Evolutionary conservation across 805 yeast species (phyloP).

Genomic region (Barnettozyma vustinii): DNA sequence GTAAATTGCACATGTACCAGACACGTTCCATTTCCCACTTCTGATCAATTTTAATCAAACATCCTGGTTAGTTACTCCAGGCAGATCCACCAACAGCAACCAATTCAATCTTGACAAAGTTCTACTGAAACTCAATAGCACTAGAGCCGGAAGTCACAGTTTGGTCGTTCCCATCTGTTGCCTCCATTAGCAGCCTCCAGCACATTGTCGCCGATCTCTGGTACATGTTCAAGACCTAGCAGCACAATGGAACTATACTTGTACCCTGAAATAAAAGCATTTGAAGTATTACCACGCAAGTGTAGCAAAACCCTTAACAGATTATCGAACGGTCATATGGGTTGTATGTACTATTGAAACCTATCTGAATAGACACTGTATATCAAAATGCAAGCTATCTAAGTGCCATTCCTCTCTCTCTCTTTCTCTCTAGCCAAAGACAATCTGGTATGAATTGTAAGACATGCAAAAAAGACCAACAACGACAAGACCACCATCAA

Average conservation of each 20-base stretch:
- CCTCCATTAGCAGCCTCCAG: neutral
- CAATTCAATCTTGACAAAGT: neutral
- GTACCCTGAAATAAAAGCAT: too few species aligned
- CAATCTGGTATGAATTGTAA: conserved; percentile 61
- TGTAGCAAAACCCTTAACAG: neutral
- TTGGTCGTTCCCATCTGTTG: neutral
- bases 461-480: conserved; percentile 59
- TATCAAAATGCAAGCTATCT: neutral
- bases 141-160: neutral
- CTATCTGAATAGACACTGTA: too few species aligned
- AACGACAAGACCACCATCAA: conserved; percentile 45
- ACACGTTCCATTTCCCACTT: conserved; percentile 75
- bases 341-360: too few species aligned
- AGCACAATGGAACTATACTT: too few species aligned
- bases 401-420: neutral
- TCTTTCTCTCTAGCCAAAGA: conserved; percentile 21
- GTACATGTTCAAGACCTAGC: neutral
- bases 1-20: conserved; percentile 82
- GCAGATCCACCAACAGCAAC: neutral
- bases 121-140: neutral
- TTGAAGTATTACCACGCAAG: too few species aligned
- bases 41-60: conserved; percentile 77
- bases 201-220: neutral
- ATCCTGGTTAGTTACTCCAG: conserved; percentile 53
- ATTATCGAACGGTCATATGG: neutral